Evolutionary conservation across 441 rosid species (phyloP).

Genomic region (Cnidoscolus chayamansa): DNA sequence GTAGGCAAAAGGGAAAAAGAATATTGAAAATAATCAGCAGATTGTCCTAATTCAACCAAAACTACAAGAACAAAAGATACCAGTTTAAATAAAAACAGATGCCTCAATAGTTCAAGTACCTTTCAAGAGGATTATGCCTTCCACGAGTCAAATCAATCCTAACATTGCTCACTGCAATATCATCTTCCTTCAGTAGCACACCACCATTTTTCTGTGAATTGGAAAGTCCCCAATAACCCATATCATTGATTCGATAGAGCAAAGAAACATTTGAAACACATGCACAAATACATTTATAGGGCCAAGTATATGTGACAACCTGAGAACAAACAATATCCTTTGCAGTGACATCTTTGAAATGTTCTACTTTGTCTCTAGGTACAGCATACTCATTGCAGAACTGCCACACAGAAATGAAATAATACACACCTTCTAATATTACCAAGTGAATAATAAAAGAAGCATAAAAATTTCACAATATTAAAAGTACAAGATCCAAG

Average conservation of each 20-base stretch:
- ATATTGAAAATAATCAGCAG: conserved; percentile 5
- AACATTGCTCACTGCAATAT: conserved; percentile 72
- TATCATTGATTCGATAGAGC: background rate
- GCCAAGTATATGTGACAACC: conserved; percentile 37
- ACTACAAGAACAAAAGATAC: conserved; percentile 9
- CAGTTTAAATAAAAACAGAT: conserved; percentile 9
- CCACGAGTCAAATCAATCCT: conserved; percentile 91
- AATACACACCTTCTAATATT: background rate
- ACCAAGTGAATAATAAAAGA: background rate
- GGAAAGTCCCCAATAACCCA: conserved; percentile 16
- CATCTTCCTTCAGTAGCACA: conserved; percentile 64
- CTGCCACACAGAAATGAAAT: conserved; percentile 39
- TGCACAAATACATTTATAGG: background rate
- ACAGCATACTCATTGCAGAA: conserved; percentile 94
- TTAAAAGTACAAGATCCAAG: background rate
- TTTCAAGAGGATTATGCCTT: conserved; percentile 75
- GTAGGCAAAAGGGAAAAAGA: background rate
- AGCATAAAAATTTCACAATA: background rate
- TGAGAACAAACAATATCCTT: conserved; percentile 89
- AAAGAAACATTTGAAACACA: conserved; percentile 3
- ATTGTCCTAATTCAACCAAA: conserved; percentile 15
- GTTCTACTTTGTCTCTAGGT: conserved; percentile 73
- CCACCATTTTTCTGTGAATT: conserved; percentile 56
- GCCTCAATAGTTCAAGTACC: conserved; percentile 39
- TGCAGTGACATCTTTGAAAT: conserved; percentile 78